Evolutionary conservation across 179 eudicot genomes (phyloP).

Genomic region (Actinidia polygama): DNA sequence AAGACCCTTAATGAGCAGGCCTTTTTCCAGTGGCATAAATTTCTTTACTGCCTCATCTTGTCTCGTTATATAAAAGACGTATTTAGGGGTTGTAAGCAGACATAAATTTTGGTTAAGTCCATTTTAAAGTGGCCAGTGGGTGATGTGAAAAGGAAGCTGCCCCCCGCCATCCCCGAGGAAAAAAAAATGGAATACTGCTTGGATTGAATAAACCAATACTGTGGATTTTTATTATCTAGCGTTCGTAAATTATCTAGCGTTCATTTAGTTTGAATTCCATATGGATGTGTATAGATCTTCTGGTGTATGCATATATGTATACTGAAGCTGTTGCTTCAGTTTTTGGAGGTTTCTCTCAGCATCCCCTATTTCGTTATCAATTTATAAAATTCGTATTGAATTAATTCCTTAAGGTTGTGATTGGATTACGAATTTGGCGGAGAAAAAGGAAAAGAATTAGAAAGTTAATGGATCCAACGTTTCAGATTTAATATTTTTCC

Average conservation of each 20-base stretch:
- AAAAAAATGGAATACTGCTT: background rate
- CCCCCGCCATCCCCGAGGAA: no score
- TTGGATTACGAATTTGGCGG: no score
- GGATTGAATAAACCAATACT: background rate
- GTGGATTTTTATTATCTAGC: background rate
- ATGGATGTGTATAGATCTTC: background rate
- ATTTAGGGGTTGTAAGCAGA: slow-evolving; percentile 1
- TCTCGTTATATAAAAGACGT: background rate
- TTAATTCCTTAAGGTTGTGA: no score
- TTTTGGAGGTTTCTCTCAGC: background rate
- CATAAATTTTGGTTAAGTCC: background rate
- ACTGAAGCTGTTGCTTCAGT: background rate
- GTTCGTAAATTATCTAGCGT: background rate
- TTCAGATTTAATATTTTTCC: no score
- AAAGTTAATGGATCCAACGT: no score
- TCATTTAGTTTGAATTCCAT: background rate
- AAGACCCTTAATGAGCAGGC: no score
- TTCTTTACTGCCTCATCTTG: background rate
- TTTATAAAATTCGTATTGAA: background rate
- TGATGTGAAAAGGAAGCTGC: no score
- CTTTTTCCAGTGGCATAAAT: no score
- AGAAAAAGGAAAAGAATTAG: no score
- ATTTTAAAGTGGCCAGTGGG: background rate
- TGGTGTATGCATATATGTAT: background rate
- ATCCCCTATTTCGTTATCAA: background rate